Percentiles rank a stretch among this genome's conserved stretches.
Conservation (phyloP, 768 basidiomycete species). For the Tulasnella sp. region DNA sequence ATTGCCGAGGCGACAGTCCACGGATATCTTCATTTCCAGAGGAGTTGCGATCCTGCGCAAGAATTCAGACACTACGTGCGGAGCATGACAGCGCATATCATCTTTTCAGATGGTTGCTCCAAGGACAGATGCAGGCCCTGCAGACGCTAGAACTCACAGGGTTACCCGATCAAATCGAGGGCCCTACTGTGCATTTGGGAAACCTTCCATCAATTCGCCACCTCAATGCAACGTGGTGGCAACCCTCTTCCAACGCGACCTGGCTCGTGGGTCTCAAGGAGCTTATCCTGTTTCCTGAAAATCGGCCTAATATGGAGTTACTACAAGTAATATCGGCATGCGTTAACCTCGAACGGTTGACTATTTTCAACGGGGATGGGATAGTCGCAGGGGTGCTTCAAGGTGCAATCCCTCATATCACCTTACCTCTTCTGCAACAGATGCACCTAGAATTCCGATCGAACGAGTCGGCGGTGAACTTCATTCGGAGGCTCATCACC, state of each 20-base stretch:
- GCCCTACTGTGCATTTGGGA: not conserved
- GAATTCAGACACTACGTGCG: not conserved
- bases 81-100: not conserved
- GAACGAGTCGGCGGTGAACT: not conserved
- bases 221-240: not conserved
- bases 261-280: not conserved
- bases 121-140: not conserved
- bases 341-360: not conserved
- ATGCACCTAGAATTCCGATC: not conserved
- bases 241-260: not conserved
- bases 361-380: not conserved
- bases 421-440: not conserved
- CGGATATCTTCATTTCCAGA: too few species aligned
- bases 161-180: not conserved
- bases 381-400: not conserved
- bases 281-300: not conserved
- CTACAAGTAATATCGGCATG: not conserved
- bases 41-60: too few species aligned
- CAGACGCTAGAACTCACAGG: not conserved
- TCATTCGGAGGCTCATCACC: not conserved
- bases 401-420: not conserved
- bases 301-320: not conserved
- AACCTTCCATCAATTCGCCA: not conserved
- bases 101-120: not conserved
- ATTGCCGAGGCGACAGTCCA: too few species aligned